phyloP scores from a whole-genome alignment of 2,329 filamentous ascomycete genomes.

The Verticillium alfalfae region DNA sequence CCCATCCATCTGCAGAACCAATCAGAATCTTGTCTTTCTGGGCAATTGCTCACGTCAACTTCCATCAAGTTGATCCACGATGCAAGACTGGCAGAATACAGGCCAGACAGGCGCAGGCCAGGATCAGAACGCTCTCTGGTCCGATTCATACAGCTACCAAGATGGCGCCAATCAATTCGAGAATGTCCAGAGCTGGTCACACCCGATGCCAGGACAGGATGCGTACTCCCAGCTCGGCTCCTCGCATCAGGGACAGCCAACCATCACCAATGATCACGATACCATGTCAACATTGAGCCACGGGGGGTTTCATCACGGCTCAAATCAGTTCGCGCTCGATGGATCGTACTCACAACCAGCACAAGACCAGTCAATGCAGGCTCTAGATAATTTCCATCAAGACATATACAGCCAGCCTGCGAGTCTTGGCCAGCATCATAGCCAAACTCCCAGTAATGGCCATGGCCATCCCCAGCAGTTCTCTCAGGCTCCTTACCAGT shows the following conservation, averaged over 20 bases:
- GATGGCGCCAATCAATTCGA: slow-evolving; percentile 24
- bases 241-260: slow-evolving; percentile 8
- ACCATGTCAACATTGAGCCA: slow-evolving; percentile 6
- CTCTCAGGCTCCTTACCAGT: slow-evolving; percentile 24
- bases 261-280: slow-evolving; percentile 5
- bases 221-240: slow-evolving; percentile 23
- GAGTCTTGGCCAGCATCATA: slow-evolving; percentile 25
- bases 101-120: slow-evolving; percentile 9
- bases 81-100: slow-evolving; percentile 13
- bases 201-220: slow-evolving; percentile 25
- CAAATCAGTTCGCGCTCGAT: slow-evolving; percentile 8
- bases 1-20: background rate
- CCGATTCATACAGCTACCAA: slow-evolving; percentile 3
- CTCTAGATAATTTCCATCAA: slow-evolving; percentile 28
- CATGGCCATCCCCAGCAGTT: slow-evolving; percentile 21
- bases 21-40: background rate
- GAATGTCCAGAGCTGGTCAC: slow-evolving; percentile 29
- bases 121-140: slow-evolving; percentile 9
- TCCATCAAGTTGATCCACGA: background rate
- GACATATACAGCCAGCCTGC: slow-evolving; percentile 29
- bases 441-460: background rate
- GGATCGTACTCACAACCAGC: slow-evolving; percentile 20
- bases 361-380: slow-evolving; percentile 29
- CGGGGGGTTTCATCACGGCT: slow-evolving; percentile 5
- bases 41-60: background rate